phyloP scores from a whole-genome alignment of 768 basidiomycete genomes.

The Dioszegia aurantiaca region DNA sequence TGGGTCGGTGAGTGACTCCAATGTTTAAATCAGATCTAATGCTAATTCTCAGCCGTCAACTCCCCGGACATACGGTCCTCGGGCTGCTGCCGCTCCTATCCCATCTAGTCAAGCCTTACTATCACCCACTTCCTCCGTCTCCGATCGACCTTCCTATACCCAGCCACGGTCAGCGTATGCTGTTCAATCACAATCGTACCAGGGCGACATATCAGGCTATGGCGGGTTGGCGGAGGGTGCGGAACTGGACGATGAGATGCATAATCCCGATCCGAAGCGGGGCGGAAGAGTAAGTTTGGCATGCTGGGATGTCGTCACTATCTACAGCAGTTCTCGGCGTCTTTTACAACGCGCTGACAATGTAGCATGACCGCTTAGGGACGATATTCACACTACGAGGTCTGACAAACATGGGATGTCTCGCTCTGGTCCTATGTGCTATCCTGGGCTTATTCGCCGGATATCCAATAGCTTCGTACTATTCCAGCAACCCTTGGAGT shows the following conservation, averaged over 20 bases:
- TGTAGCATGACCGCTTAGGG: constrained; percentile 52
- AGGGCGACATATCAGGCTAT: constrained; percentile 10
- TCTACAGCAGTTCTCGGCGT: not conserved
- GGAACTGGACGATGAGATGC: constrained; percentile 83
- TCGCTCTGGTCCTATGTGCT: constrained; percentile 66
- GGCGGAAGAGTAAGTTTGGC: not conserved
- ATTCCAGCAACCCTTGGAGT: constrained; percentile 36
- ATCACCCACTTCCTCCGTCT: constrained; percentile 18
- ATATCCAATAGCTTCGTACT: constrained; percentile 74
- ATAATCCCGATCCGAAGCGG: constrained; percentile 73
- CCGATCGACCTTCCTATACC: constrained; percentile 14
- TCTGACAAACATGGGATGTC: constrained; percentile 71
- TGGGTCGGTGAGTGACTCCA: constrained; percentile 1
- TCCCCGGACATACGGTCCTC: constrained; percentile 35
- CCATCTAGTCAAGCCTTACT: constrained; percentile 23
- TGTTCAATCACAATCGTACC: constrained; percentile 4
- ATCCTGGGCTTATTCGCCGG: constrained; percentile 79
- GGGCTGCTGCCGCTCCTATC: constrained; percentile 29
- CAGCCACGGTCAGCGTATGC: constrained; percentile 24
- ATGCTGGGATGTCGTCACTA: not conserved
- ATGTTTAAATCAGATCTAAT: not conserved
- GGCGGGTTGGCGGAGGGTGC: constrained; percentile 48
- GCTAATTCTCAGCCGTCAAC: not conserved
- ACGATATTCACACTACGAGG: constrained; percentile 78
- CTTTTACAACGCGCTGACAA: too few species aligned